Conservation (phyloP, 2,329 filamentous ascomycete genomes). For the Podosphaera xanthii region DNA sequence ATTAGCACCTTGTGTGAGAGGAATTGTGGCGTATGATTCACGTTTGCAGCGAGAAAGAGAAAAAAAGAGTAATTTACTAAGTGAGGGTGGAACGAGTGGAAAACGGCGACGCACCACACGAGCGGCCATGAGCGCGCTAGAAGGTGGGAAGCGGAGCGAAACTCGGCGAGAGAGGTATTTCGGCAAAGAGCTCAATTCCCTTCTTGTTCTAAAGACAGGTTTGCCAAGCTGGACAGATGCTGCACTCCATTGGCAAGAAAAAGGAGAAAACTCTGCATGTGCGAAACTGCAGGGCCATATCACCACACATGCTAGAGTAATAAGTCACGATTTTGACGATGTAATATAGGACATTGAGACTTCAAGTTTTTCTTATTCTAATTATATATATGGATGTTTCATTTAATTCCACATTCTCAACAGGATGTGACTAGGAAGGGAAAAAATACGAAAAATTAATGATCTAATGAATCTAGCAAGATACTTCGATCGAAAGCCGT, state of each 20-base stretch:
- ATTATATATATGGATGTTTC: too few species aligned
- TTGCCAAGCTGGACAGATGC: constrained; percentile 12
- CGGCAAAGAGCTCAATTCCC: constrained; percentile 32
- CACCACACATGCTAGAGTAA: too few species aligned
- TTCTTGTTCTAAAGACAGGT: constrained; percentile 42
- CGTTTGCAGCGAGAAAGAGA: constrained; percentile 44
- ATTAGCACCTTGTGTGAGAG: constrained; percentile 72
- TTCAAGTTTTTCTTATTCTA: too few species aligned
- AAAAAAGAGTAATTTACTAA: constrained; percentile 36
- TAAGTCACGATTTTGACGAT: too few species aligned
- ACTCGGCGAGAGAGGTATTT: constrained; percentile 57
- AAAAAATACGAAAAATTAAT: too few species aligned
- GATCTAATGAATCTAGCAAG: too few species aligned
- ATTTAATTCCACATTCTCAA: too few species aligned
- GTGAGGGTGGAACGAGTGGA: constrained; percentile 27
- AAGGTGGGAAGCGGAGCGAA: constrained; percentile 44
- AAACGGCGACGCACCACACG: constrained; percentile 50
- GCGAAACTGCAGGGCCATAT: too few species aligned
- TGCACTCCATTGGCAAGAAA: neutral
- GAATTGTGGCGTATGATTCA: constrained; percentile 57
- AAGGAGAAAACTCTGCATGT: neutral
- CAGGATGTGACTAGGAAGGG: too few species aligned
- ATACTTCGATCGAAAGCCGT: too few species aligned
- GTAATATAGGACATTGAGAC: too few species aligned
- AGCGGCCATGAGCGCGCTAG: constrained; percentile 52